These are phyloP conservation scores for Neospermospora avenae DNA, from an alignment of 2,329 filamentous ascomycete species.

Conservation along the genomic window DNA sequence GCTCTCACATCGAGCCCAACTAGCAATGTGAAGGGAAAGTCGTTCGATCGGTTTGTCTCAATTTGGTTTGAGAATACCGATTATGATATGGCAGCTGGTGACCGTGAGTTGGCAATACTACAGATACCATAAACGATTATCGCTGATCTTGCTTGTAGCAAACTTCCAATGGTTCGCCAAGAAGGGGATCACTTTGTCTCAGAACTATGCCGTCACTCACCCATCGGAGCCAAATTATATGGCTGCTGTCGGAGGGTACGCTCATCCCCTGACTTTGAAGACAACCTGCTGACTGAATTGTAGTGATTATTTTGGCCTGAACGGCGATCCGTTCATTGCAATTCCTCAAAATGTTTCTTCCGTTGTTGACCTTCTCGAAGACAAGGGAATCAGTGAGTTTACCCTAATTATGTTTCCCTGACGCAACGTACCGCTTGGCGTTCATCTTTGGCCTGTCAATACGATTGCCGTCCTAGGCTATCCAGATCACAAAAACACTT, in stretches of 20 bases:
- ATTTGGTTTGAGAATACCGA: slow-evolving; percentile 79
- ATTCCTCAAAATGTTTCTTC: slow-evolving; percentile 60
- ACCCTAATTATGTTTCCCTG: neutral
- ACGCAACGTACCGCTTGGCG: neutral
- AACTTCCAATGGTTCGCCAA: slow-evolving; percentile 56
- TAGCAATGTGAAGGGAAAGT: slow-evolving; percentile 64
- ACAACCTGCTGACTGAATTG: neutral
- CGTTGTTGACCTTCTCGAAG: slow-evolving; percentile 65
- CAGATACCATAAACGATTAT: slow-evolving; percentile 23
- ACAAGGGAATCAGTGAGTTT: slow-evolving; percentile 50
- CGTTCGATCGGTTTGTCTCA: slow-evolving; percentile 67
- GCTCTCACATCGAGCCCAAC: slow-evolving; percentile 58
- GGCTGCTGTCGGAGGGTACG: slow-evolving; percentile 56
- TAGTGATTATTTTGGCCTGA: slow-evolving; percentile 62
- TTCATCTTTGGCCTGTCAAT: neutral
- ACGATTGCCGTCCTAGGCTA: too few relatives aligned
- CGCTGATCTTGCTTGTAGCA: slow-evolving; percentile 37
- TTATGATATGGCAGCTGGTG: slow-evolving; percentile 60
- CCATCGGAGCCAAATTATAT: slow-evolving; percentile 76
- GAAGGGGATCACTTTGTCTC: slow-evolving; percentile 59
- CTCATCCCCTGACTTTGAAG: slow-evolving; percentile 10
- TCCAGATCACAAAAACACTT: too few relatives aligned
- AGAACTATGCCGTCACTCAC: slow-evolving; percentile 63
- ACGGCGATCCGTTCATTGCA: slow-evolving; percentile 62
- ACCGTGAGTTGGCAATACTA: slow-evolving; percentile 48